A percentile compares a stretch with the other conserved stretches of the same genome.
These are phyloP conservation scores for Ascoidea rubescens DNA, from an alignment of 805 yeast species.

Conservation along the genomic window DNA sequence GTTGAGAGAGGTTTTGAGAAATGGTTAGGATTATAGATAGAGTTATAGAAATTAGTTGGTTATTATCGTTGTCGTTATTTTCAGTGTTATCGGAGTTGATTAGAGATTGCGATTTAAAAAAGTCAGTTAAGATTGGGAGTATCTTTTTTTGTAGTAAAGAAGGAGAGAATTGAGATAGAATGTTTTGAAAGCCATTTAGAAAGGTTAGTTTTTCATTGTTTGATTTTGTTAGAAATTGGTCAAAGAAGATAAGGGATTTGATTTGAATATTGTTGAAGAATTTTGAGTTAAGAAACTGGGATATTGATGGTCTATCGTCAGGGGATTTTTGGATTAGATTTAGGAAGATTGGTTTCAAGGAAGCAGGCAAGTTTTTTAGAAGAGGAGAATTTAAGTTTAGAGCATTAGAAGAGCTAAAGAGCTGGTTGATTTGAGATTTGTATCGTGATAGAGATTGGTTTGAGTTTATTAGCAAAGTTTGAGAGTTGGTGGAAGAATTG, in stretches of 20 bases:
- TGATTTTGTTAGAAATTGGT: conserved; percentile 67
- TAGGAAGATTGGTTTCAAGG: conserved; percentile 32
- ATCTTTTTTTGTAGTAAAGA: conserved; percentile 51
- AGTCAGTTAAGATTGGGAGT: conserved; percentile 49
- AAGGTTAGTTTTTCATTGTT: conserved; percentile 54
- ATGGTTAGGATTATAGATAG: conserved; percentile 45
- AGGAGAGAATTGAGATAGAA: conserved; percentile 45
- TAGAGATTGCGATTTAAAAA: conserved; percentile 23
- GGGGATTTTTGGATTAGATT: conserved; percentile 44
- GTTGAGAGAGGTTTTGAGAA: conserved; percentile 54
- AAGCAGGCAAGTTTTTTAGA: conserved; percentile 44
- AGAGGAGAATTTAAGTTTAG: conserved; percentile 23
- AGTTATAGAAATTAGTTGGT: conserved; percentile 26
- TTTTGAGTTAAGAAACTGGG: conserved; percentile 54
- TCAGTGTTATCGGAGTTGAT: conserved; percentile 5
- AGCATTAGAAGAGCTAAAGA: conserved; percentile 28
- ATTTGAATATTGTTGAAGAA: conserved; percentile 77
- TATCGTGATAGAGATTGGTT: conserved; percentile 46
- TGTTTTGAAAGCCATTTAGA: conserved; percentile 44
- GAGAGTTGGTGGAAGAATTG: conserved; percentile 17
- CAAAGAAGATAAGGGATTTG: conserved; percentile 67
- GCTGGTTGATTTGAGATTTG: conserved; percentile 38
- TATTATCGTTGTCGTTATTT: conserved; percentile 14
- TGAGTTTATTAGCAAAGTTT: conserved; percentile 32
- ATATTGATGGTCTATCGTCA: conserved; percentile 41